phyloP scores from a whole-genome alignment of 441 rosid species.

The Eruca vesicaria region DNA sequence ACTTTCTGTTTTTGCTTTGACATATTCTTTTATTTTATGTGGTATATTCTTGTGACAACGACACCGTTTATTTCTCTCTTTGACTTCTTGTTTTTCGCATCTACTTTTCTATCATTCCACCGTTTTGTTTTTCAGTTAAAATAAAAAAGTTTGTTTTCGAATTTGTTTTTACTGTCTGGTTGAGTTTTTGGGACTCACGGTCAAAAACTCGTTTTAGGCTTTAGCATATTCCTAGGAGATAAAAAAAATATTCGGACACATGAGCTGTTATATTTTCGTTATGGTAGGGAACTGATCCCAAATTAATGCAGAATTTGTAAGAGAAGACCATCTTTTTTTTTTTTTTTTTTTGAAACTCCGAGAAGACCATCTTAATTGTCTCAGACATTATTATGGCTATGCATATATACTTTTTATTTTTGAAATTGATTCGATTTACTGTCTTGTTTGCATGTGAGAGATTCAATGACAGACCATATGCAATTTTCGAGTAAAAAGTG shows the following conservation, averaged over 20 bases:
- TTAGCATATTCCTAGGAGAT: slow-evolving; percentile 8
- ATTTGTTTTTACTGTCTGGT: background rate
- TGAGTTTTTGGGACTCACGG: slow-evolving; percentile 5
- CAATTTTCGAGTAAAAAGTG: background rate
- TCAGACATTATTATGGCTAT: background rate
- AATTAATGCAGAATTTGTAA: slow-evolving; percentile 11
- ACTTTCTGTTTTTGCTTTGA: slow-evolving; percentile 27
- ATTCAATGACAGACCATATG: background rate
- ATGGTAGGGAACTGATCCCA: slow-evolving; percentile 15
- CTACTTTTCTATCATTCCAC: background rate
- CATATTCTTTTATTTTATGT: slow-evolving; percentile 19
- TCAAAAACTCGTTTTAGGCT: slow-evolving; percentile 11
- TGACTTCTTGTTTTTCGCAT: slow-evolving; percentile 18
- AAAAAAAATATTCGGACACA: slow-evolving; percentile 10
- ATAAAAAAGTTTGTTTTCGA: background rate
- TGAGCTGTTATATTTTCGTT: slow-evolving; percentile 5
- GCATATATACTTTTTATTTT: background rate
- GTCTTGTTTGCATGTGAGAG: background rate
- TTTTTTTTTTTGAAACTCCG: too few relatives aligned
- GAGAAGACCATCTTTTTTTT: background rate
- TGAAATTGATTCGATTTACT: background rate
- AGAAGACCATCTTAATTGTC: background rate
- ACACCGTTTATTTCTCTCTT: slow-evolving; percentile 14
- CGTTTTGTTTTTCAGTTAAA: background rate
- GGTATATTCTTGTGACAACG: slow-evolving; percentile 33